These are phyloP conservation scores for Didymella pomorum DNA, from an alignment of 2,329 filamentous ascomycete genomes.

Conservation along the genomic window DNA sequence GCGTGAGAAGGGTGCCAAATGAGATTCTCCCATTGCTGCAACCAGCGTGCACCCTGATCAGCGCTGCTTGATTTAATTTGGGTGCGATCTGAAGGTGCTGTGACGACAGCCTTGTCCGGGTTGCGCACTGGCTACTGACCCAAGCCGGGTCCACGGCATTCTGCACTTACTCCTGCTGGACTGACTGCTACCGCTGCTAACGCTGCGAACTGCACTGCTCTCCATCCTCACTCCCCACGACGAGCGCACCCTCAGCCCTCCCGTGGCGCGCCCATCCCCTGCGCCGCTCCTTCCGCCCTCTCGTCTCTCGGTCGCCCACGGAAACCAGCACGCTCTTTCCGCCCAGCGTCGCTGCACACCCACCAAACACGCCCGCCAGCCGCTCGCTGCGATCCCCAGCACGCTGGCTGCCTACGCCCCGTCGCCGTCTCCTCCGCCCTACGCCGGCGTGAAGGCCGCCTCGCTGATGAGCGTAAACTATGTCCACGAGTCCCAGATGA, in stretches of 20 bases:
- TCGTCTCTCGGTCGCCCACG: background rate
- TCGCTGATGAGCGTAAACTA: constrained; percentile 43
- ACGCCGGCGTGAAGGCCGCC: constrained; percentile 38
- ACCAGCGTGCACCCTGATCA: constrained; percentile 2
- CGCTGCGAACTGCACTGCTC: background rate
- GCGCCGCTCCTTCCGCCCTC: background rate
- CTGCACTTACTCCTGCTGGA: no score
- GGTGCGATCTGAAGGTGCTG: constrained; percentile 8
- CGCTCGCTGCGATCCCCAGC: constrained; percentile 21
- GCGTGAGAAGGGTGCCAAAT: background rate
- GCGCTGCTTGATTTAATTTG: background rate
- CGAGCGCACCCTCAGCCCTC: background rate
- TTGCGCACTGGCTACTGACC: constrained; percentile 11
- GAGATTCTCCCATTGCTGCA: background rate
- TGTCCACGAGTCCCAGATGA: constrained; percentile 51
- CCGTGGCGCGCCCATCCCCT: constrained; percentile 5
- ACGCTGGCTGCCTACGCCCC: constrained; percentile 40
- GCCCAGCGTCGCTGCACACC: constrained; percentile 20
- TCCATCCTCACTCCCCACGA: constrained; percentile 2
- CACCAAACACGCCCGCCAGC: constrained; percentile 20
- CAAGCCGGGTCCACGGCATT: constrained; percentile 6
- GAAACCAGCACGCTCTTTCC: constrained; percentile 1
- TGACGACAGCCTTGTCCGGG: constrained; percentile 6
- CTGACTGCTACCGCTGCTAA: background rate
- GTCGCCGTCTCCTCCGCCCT: constrained; percentile 37